Percentiles rank a stretch among this genome's conserved stretches.
Conservation (phyloP, 2,329 filamentous ascomycete species). For the Fusarium cyanostomum region DNA sequence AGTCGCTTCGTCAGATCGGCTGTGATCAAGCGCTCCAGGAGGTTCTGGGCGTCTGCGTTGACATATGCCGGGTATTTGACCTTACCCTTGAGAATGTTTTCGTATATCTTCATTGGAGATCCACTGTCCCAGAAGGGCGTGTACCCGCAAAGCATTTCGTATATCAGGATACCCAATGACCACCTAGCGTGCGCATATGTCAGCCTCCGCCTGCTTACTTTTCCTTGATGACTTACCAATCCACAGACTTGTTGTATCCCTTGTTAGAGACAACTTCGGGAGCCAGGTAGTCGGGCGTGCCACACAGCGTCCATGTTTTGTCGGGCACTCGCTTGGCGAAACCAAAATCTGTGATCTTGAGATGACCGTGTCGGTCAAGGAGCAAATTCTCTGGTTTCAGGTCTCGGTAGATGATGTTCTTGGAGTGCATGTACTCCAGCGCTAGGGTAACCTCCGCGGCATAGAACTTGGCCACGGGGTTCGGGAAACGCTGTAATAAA, state of each 20-base stretch:
- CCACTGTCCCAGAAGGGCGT: conserved; percentile 99
- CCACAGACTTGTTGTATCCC: conserved; percentile 99
- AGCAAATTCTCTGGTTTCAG: conserved; percentile 95
- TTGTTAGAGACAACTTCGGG: conserved; percentile 99
- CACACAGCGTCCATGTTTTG: conserved; percentile 98
- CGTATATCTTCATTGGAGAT: conserved; percentile 98
- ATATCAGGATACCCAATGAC: conserved; percentile 97
- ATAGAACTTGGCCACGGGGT: conserved; percentile 99
- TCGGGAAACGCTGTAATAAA: conserved; percentile 83
- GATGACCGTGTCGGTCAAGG: conserved; percentile 89
- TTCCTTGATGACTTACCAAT: conserved; percentile 76
- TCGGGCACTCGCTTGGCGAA: conserved; percentile 98
- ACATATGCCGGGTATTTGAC: conserved; percentile 98
- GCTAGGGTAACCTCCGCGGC: conserved; percentile 96
- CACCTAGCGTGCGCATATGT: conserved; percentile 71
- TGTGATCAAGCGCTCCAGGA: conserved; percentile 93
- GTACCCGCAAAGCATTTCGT: conserved; percentile 99
- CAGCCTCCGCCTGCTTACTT: neutral
- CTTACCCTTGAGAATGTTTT: conserved; percentile 95
- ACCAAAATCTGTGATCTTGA: conserved; percentile 98
- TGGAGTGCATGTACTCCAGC: conserved; percentile 91
- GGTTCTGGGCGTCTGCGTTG: conserved; percentile 90
- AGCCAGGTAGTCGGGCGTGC: conserved; percentile 95
- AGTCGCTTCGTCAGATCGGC: conserved; percentile 93
- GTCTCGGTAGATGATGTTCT: conserved; percentile 98